Evolutionary conservation across 2,329 filamentous ascomycete genomes (phyloP), one percentile per base, ranked within the genome.

Genomic region (Xylaria sp.): DNA sequence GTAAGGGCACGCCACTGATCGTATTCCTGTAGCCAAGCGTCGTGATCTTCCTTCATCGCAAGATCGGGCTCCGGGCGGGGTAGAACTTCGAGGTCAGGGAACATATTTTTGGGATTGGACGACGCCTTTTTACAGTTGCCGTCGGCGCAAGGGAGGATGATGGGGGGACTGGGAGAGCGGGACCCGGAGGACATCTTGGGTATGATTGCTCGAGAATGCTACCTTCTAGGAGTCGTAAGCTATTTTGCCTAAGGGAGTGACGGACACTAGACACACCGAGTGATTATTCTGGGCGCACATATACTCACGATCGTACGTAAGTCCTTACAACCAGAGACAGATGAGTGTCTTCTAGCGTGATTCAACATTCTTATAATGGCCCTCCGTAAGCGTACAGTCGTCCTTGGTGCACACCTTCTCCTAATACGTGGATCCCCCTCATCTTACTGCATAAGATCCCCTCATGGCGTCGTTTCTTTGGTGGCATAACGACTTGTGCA

Each of bases 11-110:
- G 30, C 53, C 53, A 55, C 6, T 55, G 53, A 17, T 55, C 53
- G 17, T 55, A 55, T 55, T 55, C 53, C 17, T 36, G 27, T 34
- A 55, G n/a, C 53, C 53, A 55, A 11, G 30, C 53, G 6, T 39
- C 34, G 24, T 56, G 19, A 17, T 39, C 53, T 7, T 56, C 53
- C 9, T 42, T 24, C 30, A 21, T 56, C 1, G 53, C 32, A 11
- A 32, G 32, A 17, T 39, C 30, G n/a, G 53, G 53, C 32, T 56
- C 32, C 8, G 53, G 53, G 7, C 32, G 32, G 17, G 53, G 53
- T 19, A 55, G 30, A 12, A 55, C 53, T 21, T 55, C n/a, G 53
- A 55, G 27, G 21, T 21, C 53, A 11, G 53, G 53, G 32, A 55
- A 55, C 30, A 55, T 11, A 6, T 36, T 7, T 21, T 36, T 34